A percentile compares a stretch with the other conserved stretches of the same genome.
These are phyloP conservation scores for Fomitopsis schrenkii DNA, from an alignment of 1,284 basidiomycete genomes.

Conservation along the genomic window DNA sequence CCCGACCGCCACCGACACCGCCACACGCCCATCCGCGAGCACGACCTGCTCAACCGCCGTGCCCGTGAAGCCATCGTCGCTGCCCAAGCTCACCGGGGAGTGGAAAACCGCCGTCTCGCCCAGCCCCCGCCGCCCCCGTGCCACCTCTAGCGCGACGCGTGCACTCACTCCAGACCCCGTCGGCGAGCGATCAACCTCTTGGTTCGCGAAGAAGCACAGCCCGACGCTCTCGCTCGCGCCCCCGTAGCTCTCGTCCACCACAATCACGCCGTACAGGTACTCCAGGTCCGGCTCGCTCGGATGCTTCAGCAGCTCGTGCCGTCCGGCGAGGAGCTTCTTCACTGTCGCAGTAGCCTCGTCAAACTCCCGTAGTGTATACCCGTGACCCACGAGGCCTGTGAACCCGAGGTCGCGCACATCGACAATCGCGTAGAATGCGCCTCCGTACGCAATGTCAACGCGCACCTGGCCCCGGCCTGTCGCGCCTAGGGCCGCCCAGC, in stretches of 20 bases:
- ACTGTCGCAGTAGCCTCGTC: constrained; percentile 28
- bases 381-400: constrained; percentile 16
- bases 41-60: constrained; percentile 16
- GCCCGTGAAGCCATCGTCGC: constrained; percentile 25
- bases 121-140: constrained; percentile 24
- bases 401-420: constrained; percentile 32
- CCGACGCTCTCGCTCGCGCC: constrained; percentile 22
- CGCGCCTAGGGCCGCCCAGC: constrained; percentile 25
- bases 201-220: constrained; percentile 38
- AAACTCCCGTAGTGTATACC: constrained; percentile 21
- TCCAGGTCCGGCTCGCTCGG: constrained; percentile 30
- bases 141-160: constrained; percentile 35
- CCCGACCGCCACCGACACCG: constrained; percentile 27
- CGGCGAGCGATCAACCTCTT: constrained; percentile 40
- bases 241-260: constrained; percentile 25
- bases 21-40: constrained; percentile 6
- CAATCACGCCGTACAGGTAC: constrained; percentile 36
- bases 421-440: constrained; percentile 40
- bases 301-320: constrained; percentile 28
- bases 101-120: constrained; percentile 30
- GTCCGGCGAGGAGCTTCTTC: constrained; percentile 19
- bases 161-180: constrained; percentile 39
- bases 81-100: constrained; percentile 28
- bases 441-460: constrained; percentile 38
- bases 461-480: constrained; percentile 15